Percentiles rank a stretch among this genome's conserved stretches.
Conservation (phyloP, 2,329 filamentous ascomycete genomes). For the Aspergillus costaricaensis region DNA sequence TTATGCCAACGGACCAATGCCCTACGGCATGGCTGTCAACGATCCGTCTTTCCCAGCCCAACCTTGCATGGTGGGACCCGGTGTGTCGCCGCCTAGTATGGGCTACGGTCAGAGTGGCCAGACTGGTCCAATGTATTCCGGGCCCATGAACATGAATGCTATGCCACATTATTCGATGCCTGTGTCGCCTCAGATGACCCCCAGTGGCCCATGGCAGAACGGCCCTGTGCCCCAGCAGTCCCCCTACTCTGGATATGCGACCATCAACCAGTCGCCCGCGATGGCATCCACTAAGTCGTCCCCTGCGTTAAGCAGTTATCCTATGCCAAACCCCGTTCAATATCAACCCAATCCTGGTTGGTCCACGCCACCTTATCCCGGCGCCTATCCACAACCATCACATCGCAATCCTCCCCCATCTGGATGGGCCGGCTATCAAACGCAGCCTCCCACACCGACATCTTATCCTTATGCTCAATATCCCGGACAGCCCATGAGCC, state of each 20-base stretch:
- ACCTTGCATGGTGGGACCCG: conserved; percentile 41
- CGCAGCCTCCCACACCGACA: conserved; percentile 41
- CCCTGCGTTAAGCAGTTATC: conserved; percentile 41
- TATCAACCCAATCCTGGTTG: conserved; percentile 38
- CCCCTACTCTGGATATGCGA: conserved; percentile 40
- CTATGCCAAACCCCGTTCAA: conserved; percentile 33
- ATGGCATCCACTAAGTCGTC: conserved; percentile 42
- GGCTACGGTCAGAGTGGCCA: conserved; percentile 34
- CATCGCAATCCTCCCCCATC: conserved; percentile 43
- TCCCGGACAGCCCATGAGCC: conserved; percentile 58
- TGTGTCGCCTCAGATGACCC: conserved; percentile 37
- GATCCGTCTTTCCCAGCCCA: conserved; percentile 35
- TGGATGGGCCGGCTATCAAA: conserved; percentile 42
- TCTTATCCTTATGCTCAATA: conserved; percentile 80
- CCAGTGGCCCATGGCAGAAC: conserved; percentile 40
- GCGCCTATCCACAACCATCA: conserved; percentile 35
- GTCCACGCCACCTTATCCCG: conserved; percentile 36
- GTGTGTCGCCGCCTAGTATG: conserved; percentile 35
- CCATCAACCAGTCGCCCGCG: conserved; percentile 41
- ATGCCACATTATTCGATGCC: conserved; percentile 39
- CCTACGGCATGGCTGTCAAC: conserved; percentile 33
- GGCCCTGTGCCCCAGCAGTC: conserved; percentile 37
- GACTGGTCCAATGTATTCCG: conserved; percentile 35
- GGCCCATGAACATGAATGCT: conserved; percentile 34
- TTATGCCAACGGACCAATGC: conserved; percentile 35